Evolutionary conservation across 352 stramenopile genomes (phyloP).

Genomic region (Phytophthora syringae): DNA sequence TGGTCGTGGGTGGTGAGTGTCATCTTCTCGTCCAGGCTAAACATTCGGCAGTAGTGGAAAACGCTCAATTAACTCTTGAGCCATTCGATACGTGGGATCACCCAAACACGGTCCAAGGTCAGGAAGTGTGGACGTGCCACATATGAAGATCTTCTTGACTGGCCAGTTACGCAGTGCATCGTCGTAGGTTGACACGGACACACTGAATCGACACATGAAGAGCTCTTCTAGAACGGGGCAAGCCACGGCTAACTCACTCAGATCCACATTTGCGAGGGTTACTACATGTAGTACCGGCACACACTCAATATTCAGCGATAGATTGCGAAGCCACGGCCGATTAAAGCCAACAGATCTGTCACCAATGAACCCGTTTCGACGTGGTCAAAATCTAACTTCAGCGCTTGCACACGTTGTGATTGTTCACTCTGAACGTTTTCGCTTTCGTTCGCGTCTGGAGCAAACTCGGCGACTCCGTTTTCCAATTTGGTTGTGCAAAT

Average conservation of each 20-base stretch:
- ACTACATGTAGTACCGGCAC: too few relatives aligned
- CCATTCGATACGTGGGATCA: constrained; percentile 1
- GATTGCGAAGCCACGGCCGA: background rate
- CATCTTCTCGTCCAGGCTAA: too few relatives aligned
- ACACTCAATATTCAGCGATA: background rate
- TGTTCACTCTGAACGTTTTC: too few relatives aligned
- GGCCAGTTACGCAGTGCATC: constrained; percentile 3
- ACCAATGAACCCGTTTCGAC: background rate
- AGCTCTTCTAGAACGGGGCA: background rate
- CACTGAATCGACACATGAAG: background rate
- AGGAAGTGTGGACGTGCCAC: background rate
- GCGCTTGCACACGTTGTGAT: background rate
- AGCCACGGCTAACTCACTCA: background rate
- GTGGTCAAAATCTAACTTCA: background rate
- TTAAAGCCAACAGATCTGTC: background rate
- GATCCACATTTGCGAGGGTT: background rate
- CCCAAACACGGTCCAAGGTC: constrained; percentile 1
- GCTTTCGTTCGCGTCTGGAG: too few relatives aligned
- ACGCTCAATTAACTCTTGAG: constrained; percentile 3
- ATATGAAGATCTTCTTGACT: constrained; percentile 10
- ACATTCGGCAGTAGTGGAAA: too few relatives aligned
- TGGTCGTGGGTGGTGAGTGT: too few relatives aligned
- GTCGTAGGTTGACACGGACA: background rate
- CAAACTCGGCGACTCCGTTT: background rate
- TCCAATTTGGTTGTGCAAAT: background rate